These are phyloP conservation scores for Leccinum sublutescens DNA, from an alignment of 768 basidiomycete genomes.

Conservation along the genomic window DNA sequence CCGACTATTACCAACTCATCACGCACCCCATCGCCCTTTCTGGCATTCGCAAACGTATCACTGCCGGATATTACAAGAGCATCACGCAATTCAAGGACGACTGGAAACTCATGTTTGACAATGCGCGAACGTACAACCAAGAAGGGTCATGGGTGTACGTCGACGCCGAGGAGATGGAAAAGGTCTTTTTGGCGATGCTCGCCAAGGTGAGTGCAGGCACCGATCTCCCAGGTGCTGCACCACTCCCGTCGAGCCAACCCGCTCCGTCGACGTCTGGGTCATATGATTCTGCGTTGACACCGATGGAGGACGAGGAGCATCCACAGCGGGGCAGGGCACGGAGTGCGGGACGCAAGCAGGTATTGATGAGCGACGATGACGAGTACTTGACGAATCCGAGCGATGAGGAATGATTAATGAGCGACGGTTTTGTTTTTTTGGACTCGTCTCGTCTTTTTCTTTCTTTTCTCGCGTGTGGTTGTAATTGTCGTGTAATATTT, in stretches of 20 bases:
- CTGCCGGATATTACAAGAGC: conserved; percentile 66
- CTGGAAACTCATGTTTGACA: conserved; percentile 90
- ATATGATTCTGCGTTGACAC: conserved; percentile 68
- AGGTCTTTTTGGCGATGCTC: conserved; percentile 74
- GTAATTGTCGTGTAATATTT: background rate
- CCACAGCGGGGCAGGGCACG: conserved; percentile 54
- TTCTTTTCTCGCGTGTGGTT: background rate
- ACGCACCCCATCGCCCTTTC: conserved; percentile 84
- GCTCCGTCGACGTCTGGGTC: conserved; percentile 42
- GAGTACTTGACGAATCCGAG: conserved; percentile 67
- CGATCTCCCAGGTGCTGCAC: conserved; percentile 72
- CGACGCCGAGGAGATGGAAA: conserved; percentile 94
- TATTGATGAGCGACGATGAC: conserved; percentile 66
- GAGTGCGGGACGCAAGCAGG: conserved; percentile 65
- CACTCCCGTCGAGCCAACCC: conserved; percentile 26
- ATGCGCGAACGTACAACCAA: conserved; percentile 91
- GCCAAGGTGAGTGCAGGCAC: conserved; percentile 61
- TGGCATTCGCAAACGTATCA: conserved; percentile 76
- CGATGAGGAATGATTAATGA: conserved; percentile 71
- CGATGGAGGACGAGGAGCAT: conserved; percentile 80
- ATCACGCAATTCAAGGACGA: conserved; percentile 72
- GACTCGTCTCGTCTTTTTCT: background rate
- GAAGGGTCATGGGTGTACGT: conserved; percentile 95
- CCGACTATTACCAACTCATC: conserved; percentile 92
- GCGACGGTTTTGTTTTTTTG: background rate